Percentiles rank a stretch among this genome's conserved stretches.
Evolutionary conservation across 2,329 filamentous ascomycete genomes (phyloP).

Genomic region (Colletotrichum liaoningense): DNA sequence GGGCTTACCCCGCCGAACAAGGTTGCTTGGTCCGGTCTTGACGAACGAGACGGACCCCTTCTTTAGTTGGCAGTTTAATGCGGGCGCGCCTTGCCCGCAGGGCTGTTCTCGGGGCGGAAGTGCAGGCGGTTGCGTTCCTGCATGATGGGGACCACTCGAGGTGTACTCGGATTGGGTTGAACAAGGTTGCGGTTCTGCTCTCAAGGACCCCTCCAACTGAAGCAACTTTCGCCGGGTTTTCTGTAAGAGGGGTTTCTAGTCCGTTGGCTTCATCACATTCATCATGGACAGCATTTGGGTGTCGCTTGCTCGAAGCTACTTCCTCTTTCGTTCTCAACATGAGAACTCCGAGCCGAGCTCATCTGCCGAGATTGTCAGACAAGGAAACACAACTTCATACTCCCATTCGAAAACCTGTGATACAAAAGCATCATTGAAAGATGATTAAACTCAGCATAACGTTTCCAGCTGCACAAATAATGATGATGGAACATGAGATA

Average conservation of each 20-base stretch:
- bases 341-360: too few species aligned
- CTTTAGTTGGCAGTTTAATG: conserved; percentile 66
- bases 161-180: neutral
- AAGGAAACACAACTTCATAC: too few species aligned
- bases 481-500: neutral
- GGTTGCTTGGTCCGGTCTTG: conserved; percentile 57
- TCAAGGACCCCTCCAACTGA: neutral
- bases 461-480: neutral
- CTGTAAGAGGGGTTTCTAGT: neutral
- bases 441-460: neutral
- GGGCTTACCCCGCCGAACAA: conserved; percentile 48
- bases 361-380: neutral
- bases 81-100: conserved; percentile 18
- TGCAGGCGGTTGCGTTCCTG: conserved; percentile 3
- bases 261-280: too few species aligned
- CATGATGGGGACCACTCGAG: neutral
- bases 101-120: conserved; percentile 22
- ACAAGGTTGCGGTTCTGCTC: neutral
- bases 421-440: neutral
- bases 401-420: neutral
- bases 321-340: too few species aligned
- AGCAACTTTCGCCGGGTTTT: neutral
- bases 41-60: conserved; percentile 64
- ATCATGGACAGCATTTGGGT: too few species aligned
- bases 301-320: too few species aligned